These are phyloP conservation scores for Fagopyrum esculentum DNA, from an alignment of 148 eudicot genomes.

Conservation along the genomic window DNA sequence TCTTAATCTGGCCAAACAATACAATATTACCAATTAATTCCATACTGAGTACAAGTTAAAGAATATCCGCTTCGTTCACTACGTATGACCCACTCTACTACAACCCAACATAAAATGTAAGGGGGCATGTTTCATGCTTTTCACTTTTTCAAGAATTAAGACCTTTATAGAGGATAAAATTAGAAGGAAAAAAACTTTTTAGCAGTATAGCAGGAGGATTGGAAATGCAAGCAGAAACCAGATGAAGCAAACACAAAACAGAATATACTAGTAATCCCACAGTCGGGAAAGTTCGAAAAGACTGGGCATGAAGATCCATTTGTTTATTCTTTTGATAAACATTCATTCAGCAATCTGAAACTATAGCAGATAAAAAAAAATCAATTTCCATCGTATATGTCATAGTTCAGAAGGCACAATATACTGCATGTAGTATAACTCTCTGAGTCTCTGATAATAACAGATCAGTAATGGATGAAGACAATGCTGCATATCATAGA, in stretches of 20 bases:
- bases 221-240: not conserved
- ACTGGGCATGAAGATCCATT: not conserved
- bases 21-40: not conserved
- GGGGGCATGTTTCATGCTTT: not conserved
- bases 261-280: not conserved
- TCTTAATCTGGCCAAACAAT: conserved; percentile 66
- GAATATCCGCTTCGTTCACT: not conserved
- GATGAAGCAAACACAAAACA: not conserved
- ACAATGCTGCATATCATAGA: not conserved
- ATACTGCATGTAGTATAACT: not conserved
- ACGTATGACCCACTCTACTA: not conserved
- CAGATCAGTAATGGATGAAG: not conserved
- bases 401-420: not conserved
- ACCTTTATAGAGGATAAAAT: not conserved
- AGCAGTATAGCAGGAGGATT: not conserved
- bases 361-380: not conserved
- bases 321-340: not conserved
- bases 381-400: not conserved
- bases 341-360: not conserved
- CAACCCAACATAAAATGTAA: not conserved
- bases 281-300: not conserved
- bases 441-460: not conserved
- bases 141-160: not conserved
- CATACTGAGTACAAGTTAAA: not conserved
- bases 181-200: not conserved